Evolutionary conservation across 768 basidiomycete genomes (phyloP).

Genomic region (Boletus rubroflammeus): DNA sequence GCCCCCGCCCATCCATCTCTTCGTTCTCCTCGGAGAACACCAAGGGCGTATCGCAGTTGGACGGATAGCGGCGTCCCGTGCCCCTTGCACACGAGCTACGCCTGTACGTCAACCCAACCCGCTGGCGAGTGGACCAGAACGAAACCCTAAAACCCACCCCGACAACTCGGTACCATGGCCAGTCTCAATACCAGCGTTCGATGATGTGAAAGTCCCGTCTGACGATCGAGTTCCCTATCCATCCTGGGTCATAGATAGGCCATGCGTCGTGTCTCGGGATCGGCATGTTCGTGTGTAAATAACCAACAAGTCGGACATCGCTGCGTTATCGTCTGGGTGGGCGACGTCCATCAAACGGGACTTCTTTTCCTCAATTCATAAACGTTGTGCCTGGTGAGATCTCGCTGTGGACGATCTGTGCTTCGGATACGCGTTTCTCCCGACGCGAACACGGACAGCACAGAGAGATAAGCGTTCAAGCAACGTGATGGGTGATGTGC

Average conservation of each 20-base stretch:
- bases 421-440: not conserved
- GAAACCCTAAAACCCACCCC: not conserved
- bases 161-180: not conserved
- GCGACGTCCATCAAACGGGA: not conserved
- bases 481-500: not conserved
- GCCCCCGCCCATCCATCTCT: too few relatives aligned
- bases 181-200: not conserved
- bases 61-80: not conserved
- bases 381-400: not conserved
- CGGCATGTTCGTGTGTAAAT: not conserved
- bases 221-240: not conserved
- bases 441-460: not conserved
- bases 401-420: not conserved
- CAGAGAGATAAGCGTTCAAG: not conserved
- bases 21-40: not conserved
- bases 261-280: not conserved
- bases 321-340: not conserved
- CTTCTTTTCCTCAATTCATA: not conserved
- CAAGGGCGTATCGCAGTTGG: not conserved
- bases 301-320: not conserved
- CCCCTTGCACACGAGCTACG: not conserved
- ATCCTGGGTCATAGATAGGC: not conserved
- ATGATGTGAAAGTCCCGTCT: constrained; percentile 1
- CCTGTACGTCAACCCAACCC: not conserved
- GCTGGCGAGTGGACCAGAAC: not conserved